Base-by-base conservation (phyloP, 2,329 filamentous ascomycete genomes). In the Pseudopyricularia javanii region DNA sequence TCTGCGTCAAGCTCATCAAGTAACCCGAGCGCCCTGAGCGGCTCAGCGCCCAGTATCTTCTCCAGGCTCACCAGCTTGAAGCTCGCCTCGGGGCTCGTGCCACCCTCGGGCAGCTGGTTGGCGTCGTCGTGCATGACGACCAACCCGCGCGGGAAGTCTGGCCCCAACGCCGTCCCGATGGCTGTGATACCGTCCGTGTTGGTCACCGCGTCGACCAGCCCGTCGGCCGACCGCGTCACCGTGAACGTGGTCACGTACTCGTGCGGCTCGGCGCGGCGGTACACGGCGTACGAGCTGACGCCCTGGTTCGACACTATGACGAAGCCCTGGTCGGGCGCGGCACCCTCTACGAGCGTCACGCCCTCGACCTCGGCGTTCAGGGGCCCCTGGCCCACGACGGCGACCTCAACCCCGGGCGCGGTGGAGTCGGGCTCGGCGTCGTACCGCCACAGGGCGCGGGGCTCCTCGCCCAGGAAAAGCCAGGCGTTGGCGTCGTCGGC, bases 311-410 rank as follows among this genome's bases (percentile, higher is more conserved):
- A 77, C 6, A 76, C 73, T 15, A 79, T 61, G 24, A 79, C 68
- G 60, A 74, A 78, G 1, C 75, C 75, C 17, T 70, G 59, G 2
- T 70, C 60, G 0, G 68, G 64, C 0, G 64, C 68, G 47, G 66
- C 60, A 3, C 74, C 74, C n/a, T 70, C 65, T 0, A 78, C 67
- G 0, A 79, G 63, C 0, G 75, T 74, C 11, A 79, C 69, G 9
- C 76, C 76, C 55, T 79, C 76, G n/a, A 77, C 72, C 20, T 79
- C 75, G 2, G 74, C 74, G 49, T 69, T 67, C n/a, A 77, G 68
- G 1, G 63, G 64, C 9, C 30, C 30, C 14, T 75, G 72, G 7
- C 71, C 73, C 4, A 77, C 68, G 22, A 68, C 65, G 0, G 69
- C 74, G 15, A 70, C 64, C 7, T 61, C 55, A 22, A 64, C 55